Evolutionary conservation across 257 asterid genomes (phyloP), one percentile per base, ranked within the genome.

Genomic region (Linderniella brevidens): DNA sequence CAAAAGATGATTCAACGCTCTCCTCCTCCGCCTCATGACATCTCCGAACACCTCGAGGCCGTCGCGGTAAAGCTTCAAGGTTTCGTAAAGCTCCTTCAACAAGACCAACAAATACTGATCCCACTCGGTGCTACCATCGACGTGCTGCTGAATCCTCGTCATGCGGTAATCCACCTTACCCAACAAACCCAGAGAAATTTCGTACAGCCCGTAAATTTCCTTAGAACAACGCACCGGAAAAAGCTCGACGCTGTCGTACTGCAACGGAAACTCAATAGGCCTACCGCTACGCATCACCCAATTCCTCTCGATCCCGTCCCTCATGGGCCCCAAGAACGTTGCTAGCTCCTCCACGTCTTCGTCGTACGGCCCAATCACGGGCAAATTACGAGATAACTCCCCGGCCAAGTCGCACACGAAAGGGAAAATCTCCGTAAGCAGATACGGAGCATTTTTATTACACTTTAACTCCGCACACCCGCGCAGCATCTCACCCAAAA

Each of bases 11-110:
- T 84, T 64, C 15, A 90, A 42, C 13, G 82, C 87, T 48, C 35
- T 64, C 64, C 68, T 86, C 59, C 90, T 75, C 50, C 57, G 62
- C 54, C 54, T 69, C 82, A 79, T 65, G 49, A 42, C 55, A 38
- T 53, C 66, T 93, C 96, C 79, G 76, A 85, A 90, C 46, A 58
- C 37, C 58, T 64, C 79, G 43, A 71, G 83, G 17, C 70, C 65
- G 37, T 74, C 92, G 39, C 53, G 14, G 52, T 64, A 79, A 49
- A 79, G 60, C 55, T 71, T 79, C 1, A 96, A 71, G 18, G 75
- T 60, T 42, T 66, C 55, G 68, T 69, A 49, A 19, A 90, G 70
- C 49, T 76, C 92, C 75, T 77, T 85, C 69, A 90, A 50, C 46
- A n/a, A n/a, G n/a, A 81, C 67, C 3, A 74, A 57, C 53, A 85